phyloP scores from a whole-genome alignment of 2,329 filamentous ascomycete genomes.

The Albifimbria verrucaria region DNA sequence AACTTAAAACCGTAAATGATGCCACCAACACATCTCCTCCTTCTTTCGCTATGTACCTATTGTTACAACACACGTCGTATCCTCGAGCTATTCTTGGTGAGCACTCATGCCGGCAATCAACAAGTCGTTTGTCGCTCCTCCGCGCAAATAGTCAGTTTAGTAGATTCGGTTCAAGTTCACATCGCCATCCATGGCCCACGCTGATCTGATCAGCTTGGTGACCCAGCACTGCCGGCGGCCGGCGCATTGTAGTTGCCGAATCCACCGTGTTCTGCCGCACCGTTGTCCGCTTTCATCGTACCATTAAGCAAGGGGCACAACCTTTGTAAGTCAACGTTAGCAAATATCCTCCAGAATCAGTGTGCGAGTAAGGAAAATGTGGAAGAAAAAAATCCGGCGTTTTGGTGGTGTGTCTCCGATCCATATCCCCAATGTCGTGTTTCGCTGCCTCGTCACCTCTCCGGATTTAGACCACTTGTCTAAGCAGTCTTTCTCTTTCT shows the following conservation, averaged over 20 bases:
- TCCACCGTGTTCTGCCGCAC: constrained; percentile 52
- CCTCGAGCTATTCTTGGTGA: too few relatives aligned
- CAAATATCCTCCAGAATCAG: constrained; percentile 5
- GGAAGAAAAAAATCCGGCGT: constrained; percentile 14
- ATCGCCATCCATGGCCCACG: too few relatives aligned
- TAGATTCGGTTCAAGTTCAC: too few relatives aligned
- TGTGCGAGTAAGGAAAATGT: constrained; percentile 23
- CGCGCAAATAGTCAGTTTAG: too few relatives aligned
- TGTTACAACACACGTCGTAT: neutral
- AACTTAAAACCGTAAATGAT: too few relatives aligned
- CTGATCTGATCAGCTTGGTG: constrained; percentile 15
- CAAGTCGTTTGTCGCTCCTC: too few relatives aligned
- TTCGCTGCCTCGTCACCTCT: constrained; percentile 9
- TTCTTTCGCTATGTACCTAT: neutral
- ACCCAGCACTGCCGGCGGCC: constrained; percentile 25
- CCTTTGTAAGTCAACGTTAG: constrained; percentile 41
- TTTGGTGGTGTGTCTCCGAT: neutral
- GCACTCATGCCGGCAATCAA: too few relatives aligned
- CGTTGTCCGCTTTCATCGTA: constrained; percentile 63
- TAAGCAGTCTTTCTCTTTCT: constrained; percentile 9
- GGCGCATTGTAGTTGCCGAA: constrained; percentile 54
- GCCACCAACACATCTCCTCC: too few relatives aligned
- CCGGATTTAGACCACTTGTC: constrained; percentile 9
- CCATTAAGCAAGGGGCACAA: constrained; percentile 84
- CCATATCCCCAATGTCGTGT: constrained; percentile 1